Conservation (phyloP, 2,329 filamentous ascomycete genomes). For the Alternaria sp. region DNA sequence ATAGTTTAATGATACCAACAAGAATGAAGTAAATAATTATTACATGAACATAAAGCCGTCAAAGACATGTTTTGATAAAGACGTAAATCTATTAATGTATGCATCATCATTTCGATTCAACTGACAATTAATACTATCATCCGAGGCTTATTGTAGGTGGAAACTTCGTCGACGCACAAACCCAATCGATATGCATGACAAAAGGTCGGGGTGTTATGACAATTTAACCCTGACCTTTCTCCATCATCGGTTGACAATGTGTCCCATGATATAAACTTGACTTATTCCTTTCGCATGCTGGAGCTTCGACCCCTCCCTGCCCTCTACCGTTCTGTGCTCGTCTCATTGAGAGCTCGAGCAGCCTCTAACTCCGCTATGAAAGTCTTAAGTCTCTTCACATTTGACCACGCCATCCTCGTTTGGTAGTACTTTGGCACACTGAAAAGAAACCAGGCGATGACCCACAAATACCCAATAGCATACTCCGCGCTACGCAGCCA, state of each 20-base stretch:
- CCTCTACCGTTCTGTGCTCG: not conserved
- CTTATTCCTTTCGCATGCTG: not conserved
- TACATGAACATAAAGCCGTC: not conserved
- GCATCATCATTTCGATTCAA: not conserved
- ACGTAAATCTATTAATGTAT: not conserved
- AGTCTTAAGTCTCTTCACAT: slow-evolving; percentile 4
- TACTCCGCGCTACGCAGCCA: slow-evolving; percentile 14
- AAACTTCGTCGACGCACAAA: not conserved
- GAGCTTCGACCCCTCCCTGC: not conserved
- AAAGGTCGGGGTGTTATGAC: not conserved
- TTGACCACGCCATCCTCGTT: slow-evolving; percentile 22
- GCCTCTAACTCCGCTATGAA: not conserved
- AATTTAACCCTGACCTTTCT: not conserved
- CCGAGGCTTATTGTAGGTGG: not conserved
- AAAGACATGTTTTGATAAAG: not conserved
- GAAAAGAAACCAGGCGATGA: slow-evolving; percentile 28
- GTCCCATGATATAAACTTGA: not conserved
- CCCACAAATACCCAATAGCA: slow-evolving; percentile 25
- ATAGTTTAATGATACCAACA: slow-evolving; percentile 5
- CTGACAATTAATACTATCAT: not conserved
- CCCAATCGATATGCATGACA: not conserved
- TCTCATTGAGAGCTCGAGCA: slow-evolving; percentile 4
- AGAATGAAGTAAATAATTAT: slow-evolving; percentile 1
- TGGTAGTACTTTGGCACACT: slow-evolving; percentile 25
- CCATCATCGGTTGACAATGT: not conserved